Evolutionary conservation across 2,329 filamentous ascomycete species (phyloP).

Genomic region (Lasiodiplodia gonubiensis): DNA sequence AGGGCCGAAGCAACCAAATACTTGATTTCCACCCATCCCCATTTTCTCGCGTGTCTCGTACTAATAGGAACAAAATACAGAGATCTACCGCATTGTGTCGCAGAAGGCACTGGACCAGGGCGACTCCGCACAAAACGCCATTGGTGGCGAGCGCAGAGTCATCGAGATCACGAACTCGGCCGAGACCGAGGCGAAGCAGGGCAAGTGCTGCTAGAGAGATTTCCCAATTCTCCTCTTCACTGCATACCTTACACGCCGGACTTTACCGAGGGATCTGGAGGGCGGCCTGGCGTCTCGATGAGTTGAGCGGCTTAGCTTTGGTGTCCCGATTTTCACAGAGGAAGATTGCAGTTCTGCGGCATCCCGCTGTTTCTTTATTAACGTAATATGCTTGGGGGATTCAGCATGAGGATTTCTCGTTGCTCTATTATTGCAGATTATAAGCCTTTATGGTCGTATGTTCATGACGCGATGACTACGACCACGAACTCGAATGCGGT

Average conservation of each 20-base stretch:
- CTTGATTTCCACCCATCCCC: neutral
- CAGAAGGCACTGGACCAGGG: slow-evolving; percentile 95
- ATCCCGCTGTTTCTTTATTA: slow-evolving; percentile 25
- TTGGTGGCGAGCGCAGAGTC: slow-evolving; percentile 73
- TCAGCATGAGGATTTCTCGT: slow-evolving; percentile 25
- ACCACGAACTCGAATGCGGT: slow-evolving; percentile 28
- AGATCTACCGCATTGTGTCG: slow-evolving; percentile 99
- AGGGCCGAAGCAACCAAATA: neutral
- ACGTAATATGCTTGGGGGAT: slow-evolving; percentile 15
- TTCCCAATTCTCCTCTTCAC: slow-evolving; percentile 30
- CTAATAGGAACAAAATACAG: slow-evolving; percentile 54
- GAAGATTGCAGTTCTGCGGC: slow-evolving; percentile 28
- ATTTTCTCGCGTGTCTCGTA: neutral
- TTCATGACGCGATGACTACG: slow-evolving; percentile 29
- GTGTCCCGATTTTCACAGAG: slow-evolving; percentile 24
- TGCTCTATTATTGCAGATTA: slow-evolving; percentile 23
- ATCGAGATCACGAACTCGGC: slow-evolving; percentile 87
- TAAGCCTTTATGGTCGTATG: slow-evolving; percentile 28
- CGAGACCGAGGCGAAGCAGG: slow-evolving; percentile 78
- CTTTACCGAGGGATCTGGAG: slow-evolving; percentile 21
- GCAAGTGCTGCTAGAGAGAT: slow-evolving; percentile 75
- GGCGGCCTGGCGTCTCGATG: slow-evolving; percentile 28
- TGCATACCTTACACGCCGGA: slow-evolving; percentile 28
- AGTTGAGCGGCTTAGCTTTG: slow-evolving; percentile 25
- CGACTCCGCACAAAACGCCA: slow-evolving; percentile 78